Percentiles rank a stretch among this genome's conserved stretches.
Conservation (phyloP, 2,329 filamentous ascomycete genomes). For the Aspergillus felis region DNA sequence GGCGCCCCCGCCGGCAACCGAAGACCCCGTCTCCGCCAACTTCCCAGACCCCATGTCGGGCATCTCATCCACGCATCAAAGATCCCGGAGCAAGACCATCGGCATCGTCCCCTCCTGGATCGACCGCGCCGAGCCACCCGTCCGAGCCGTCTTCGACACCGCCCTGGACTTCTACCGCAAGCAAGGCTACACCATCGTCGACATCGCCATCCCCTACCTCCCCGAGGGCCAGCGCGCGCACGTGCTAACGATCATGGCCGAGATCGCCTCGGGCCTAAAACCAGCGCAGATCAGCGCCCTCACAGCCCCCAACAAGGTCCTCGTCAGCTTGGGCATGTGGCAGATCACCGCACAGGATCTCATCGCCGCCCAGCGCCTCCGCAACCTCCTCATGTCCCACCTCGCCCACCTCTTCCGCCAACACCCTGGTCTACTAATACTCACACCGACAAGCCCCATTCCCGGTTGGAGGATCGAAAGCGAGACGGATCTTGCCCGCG, state of each 20-base stretch:
- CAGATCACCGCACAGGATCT: conserved; percentile 67
- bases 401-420: conserved; percentile 65
- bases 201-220: conserved; percentile 54
- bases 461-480: conserved; percentile 67
- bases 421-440: conserved; percentile 71
- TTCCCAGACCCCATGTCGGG: conserved; percentile 57
- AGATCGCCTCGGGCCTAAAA: conserved; percentile 55
- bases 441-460: conserved; percentile 73
- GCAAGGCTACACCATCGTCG: conserved; percentile 42
- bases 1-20: conserved; percentile 57
- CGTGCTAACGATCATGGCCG: conserved; percentile 69
- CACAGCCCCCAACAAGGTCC: conserved; percentile 64
- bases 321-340: conserved; percentile 59
- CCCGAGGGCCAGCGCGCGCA: conserved; percentile 73
- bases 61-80: conserved; percentile 35
- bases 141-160: conserved; percentile 58
- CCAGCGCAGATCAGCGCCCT: conserved; percentile 53
- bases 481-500: conserved; percentile 56
- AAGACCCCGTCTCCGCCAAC: conserved; percentile 55
- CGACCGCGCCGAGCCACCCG: conserved; percentile 60
- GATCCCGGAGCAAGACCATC: conserved; percentile 54
- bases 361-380: conserved; percentile 67
- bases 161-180: conserved; percentile 54
- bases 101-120: conserved; percentile 70
- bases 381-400: conserved; percentile 74